phyloP scores from a whole-genome alignment of 768 basidiomycete species.

The Panaeolus papilionaceus region DNA sequence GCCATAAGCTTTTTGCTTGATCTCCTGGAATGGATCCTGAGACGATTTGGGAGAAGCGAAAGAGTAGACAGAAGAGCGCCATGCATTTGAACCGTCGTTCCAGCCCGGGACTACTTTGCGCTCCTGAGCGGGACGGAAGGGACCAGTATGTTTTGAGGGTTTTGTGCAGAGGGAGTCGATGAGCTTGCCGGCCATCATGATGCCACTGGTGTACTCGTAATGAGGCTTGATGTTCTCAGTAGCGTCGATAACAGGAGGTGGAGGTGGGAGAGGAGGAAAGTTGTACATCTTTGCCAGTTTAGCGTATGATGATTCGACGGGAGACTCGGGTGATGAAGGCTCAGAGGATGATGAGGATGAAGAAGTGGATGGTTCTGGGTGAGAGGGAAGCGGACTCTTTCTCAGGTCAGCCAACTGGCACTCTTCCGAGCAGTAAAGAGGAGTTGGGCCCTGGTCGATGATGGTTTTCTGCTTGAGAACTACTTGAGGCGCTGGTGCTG shows the following conservation, averaged over 20 bases:
- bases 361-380: conserved; percentile 45
- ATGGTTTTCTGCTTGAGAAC: conserved; percentile 62
- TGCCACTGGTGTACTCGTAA: conserved; percentile 56
- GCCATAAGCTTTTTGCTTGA: conserved; percentile 42
- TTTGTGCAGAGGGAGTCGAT: conserved; percentile 53
- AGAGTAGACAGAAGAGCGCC: conserved; percentile 70
- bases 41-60: conserved; percentile 48
- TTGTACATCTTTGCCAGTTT: conserved; percentile 19
- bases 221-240: conserved; percentile 27
- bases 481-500: conserved; percentile 24
- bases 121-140: conserved; percentile 36
- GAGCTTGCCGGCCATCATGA: conserved; percentile 73
- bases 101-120: conserved; percentile 64
- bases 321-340: conserved; percentile 36
- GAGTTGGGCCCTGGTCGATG: conserved; percentile 82
- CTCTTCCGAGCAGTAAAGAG: conserved; percentile 85
- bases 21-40: conserved; percentile 37
- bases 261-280: conserved; percentile 36
- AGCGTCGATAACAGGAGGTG: conserved; percentile 30
- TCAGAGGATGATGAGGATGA: conserved; percentile 25
- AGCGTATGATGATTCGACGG: conserved; percentile 34
- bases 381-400: conserved; percentile 40
- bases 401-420: conserved; percentile 69
- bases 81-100: conserved; percentile 70
- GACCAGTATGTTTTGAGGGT: conserved; percentile 42